These are phyloP conservation scores for Tilletia horrida DNA, from an alignment of 1,284 basidiomycete genomes.

Conservation along the genomic window DNA sequence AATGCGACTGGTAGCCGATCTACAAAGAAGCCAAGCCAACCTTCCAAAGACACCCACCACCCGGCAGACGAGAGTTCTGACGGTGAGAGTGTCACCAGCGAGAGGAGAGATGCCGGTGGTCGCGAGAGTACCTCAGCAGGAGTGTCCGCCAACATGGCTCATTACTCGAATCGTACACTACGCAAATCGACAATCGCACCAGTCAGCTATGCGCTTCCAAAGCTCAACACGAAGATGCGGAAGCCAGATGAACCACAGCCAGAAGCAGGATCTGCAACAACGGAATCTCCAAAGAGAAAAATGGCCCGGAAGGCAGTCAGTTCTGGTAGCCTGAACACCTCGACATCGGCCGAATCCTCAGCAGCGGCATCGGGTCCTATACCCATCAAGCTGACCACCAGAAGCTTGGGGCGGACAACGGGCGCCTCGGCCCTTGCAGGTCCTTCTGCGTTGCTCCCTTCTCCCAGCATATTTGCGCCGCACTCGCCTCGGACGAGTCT, in stretches of 20 bases:
- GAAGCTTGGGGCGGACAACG: neutral
- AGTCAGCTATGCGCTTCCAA: slow-evolving; percentile 52
- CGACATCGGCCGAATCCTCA: neutral
- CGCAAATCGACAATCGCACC: neutral
- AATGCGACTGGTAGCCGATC: too few relatives aligned
- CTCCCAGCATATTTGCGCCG: neutral
- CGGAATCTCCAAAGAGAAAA: slow-evolving; percentile 3
- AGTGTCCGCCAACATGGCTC: slow-evolving; percentile 3
- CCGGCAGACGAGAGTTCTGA: too few relatives aligned
- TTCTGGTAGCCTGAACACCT: neutral
- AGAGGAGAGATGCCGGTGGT: too few relatives aligned
- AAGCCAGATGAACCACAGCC: slow-evolving; percentile 38
- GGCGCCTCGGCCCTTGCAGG: neutral
- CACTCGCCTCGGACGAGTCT: neutral
- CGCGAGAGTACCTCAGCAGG: too few relatives aligned
- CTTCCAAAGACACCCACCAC: too few relatives aligned
- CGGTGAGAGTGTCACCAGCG: too few relatives aligned
- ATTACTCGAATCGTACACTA: slow-evolving; percentile 8
- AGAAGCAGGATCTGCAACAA: neutral
- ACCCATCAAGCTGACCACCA: neutral
- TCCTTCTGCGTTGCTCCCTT: neutral
- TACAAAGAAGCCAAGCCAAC: too few relatives aligned
- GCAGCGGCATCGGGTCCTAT: neutral
- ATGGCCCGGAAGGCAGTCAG: neutral
- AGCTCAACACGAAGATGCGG: slow-evolving; percentile 55